Conservation (phyloP, 495 filamentous ascomycete genomes). For the Rhypophila decipiens region DNA sequence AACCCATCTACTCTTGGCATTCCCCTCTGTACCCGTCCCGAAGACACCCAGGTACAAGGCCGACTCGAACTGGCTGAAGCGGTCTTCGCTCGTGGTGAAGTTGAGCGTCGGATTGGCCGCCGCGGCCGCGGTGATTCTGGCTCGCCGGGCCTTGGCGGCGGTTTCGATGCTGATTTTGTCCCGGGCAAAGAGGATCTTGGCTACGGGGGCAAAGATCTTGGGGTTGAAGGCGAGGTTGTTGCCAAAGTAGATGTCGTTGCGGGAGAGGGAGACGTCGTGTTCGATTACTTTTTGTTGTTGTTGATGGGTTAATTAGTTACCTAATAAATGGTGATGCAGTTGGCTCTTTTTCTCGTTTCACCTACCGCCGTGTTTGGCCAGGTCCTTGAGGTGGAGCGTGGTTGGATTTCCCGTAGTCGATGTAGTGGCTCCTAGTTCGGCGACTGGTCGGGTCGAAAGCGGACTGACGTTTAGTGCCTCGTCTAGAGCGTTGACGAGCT, state of each 20-base stretch:
- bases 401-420: slow-evolving; percentile 13
- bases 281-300: slow-evolving; percentile 3
- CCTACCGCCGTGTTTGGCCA: slow-evolving; percentile 11
- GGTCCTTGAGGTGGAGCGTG: slow-evolving; percentile 16
- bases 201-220: slow-evolving; percentile 10
- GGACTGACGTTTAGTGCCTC: slow-evolving; percentile 2
- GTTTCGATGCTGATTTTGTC: slow-evolving; percentile 11
- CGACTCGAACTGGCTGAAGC: slow-evolving; percentile 17
- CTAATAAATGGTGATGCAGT: no score
- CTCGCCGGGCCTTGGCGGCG: slow-evolving; percentile 10
- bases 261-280: slow-evolving; percentile 17
- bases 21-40: slow-evolving; percentile 8
- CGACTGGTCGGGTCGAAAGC: neutral
- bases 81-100: slow-evolving; percentile 6
- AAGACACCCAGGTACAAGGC: slow-evolving; percentile 20
- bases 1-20: slow-evolving; percentile 15
- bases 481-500: slow-evolving; percentile 1
- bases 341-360: no score
- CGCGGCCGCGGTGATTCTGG: slow-evolving; percentile 7
- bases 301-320: no score
- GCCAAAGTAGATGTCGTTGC: slow-evolving; percentile 13
- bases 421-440: neutral
- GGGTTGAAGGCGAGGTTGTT: slow-evolving; percentile 16
- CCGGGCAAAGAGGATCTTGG: neutral
- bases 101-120: slow-evolving; percentile 19